A percentile compares a stretch with the other conserved stretches of the same genome.
Evolutionary conservation across 1,284 basidiomycete genomes (phyloP).

Genomic region (Austroboletus niveus): DNA sequence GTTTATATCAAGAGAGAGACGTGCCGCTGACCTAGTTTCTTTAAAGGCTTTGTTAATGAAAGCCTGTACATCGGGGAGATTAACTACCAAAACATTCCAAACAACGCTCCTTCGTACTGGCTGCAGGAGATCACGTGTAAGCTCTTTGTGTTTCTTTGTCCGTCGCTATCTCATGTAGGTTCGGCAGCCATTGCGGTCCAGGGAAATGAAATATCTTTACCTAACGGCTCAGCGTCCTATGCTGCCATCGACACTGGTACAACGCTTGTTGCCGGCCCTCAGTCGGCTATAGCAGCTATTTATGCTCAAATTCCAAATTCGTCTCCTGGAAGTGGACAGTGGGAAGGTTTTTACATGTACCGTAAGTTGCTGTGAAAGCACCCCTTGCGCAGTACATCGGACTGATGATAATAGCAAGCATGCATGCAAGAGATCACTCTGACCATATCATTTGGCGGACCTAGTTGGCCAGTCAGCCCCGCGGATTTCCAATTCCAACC

Average conservation of each 20-base stretch:
- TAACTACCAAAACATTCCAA: constrained; percentile 40
- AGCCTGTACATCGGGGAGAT: constrained; percentile 45
- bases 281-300: constrained; percentile 40
- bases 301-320: constrained; percentile 44
- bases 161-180: neutral
- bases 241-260: constrained; percentile 57
- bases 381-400: neutral
- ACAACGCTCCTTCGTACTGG: constrained; percentile 41
- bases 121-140: constrained; percentile 34
- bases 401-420: constrained; percentile 34
- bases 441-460: constrained; percentile 56
- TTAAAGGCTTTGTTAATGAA: constrained; percentile 36
- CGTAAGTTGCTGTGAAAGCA: constrained; percentile 33
- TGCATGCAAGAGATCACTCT: constrained; percentile 37
- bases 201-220: constrained; percentile 36
- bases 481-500: constrained; percentile 25
- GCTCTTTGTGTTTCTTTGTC: neutral
- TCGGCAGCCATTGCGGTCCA: constrained; percentile 41
- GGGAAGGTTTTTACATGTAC: constrained; percentile 46
- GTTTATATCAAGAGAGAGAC: neutral
- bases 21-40: neutral
- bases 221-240: constrained; percentile 33
- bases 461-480: constrained; percentile 24
- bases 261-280: constrained; percentile 49
- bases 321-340: constrained; percentile 33